Evolutionary conservation across 2,329 filamentous ascomycete genomes (phyloP).

Genomic region (Phaeosphaeriaceae sp.): DNA sequence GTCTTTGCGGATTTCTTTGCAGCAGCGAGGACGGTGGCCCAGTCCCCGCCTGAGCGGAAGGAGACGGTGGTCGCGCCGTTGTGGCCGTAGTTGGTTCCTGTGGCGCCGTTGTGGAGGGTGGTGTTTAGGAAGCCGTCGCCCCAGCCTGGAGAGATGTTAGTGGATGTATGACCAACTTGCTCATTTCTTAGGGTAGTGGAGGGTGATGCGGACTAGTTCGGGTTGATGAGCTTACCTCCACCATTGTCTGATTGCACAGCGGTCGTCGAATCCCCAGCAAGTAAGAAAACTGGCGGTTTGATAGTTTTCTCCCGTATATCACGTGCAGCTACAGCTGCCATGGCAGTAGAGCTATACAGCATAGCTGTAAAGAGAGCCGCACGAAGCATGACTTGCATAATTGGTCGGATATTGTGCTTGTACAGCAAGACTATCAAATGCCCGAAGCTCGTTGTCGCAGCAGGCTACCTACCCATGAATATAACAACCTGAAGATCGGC

Average conservation of each 20-base stretch:
- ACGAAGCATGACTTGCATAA: no score
- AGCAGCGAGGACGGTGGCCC: conserved; percentile 57
- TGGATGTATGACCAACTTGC: background rate
- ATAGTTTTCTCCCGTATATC: background rate
- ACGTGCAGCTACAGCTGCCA: background rate
- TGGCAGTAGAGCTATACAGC: background rate
- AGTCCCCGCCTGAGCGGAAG: conserved; percentile 60
- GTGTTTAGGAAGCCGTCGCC: conserved; percentile 63
- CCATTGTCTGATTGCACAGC: conserved; percentile 32
- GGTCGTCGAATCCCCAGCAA: conserved; percentile 48
- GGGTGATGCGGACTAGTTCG: background rate
- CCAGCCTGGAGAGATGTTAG: conserved; percentile 52
- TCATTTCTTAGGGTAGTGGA: background rate
- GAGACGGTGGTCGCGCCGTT: conserved; percentile 62
- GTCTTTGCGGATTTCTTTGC: conserved; percentile 45
- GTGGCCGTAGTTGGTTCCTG: conserved; percentile 63
- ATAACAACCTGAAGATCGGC: background rate
- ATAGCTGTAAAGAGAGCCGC: background rate
- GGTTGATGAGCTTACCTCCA: conserved; percentile 17
- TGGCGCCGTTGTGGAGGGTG: conserved; percentile 55
- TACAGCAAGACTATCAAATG: no score
- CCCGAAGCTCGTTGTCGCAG: background rate
- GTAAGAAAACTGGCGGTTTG: conserved; percentile 36
- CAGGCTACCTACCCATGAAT: no score
- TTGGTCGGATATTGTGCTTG: no score